Evolutionary conservation across 2,329 filamentous ascomycete genomes (phyloP).

Genomic region (Microsporum ferrugineum): DNA sequence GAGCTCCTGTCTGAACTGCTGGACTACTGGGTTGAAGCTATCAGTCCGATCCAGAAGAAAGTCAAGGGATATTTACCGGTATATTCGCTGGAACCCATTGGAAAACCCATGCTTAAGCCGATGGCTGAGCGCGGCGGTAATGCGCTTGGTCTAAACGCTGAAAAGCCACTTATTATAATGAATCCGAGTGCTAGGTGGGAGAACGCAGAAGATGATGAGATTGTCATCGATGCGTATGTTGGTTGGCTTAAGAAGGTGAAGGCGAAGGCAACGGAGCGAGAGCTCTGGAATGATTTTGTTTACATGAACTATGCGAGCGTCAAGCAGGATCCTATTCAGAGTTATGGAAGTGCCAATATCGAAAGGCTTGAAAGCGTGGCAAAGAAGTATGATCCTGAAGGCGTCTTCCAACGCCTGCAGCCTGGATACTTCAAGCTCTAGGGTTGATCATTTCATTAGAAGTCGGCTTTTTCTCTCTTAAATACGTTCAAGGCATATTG

Average conservation of each 20-base stretch:
- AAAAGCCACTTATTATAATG: constrained; percentile 15
- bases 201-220: constrained; percentile 17
- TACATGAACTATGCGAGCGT: constrained; percentile 36
- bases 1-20: constrained; percentile 3
- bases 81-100: not conserved
- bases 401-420: constrained; percentile 28
- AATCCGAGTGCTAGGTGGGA: constrained; percentile 16
- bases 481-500: not conserved
- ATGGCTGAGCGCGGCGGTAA: not conserved
- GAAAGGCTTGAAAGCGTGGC: constrained; percentile 22
- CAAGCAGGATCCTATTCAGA: constrained; percentile 27
- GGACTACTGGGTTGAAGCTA: constrained; percentile 6
- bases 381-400: constrained; percentile 29
- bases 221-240: constrained; percentile 8
- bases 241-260: constrained; percentile 9
- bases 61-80: not conserved
- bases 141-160: not conserved
- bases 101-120: not conserved
- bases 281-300: constrained; percentile 19
- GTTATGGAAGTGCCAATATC: constrained; percentile 28
- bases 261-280: constrained; percentile 17
- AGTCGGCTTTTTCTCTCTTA: not conserved
- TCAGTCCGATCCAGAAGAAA: not conserved
- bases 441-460: not conserved
- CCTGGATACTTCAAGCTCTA: constrained; percentile 19